These are phyloP conservation scores for Viridothelium virens DNA, from an alignment of 495 filamentous ascomycete species.

Conservation along the genomic window DNA sequence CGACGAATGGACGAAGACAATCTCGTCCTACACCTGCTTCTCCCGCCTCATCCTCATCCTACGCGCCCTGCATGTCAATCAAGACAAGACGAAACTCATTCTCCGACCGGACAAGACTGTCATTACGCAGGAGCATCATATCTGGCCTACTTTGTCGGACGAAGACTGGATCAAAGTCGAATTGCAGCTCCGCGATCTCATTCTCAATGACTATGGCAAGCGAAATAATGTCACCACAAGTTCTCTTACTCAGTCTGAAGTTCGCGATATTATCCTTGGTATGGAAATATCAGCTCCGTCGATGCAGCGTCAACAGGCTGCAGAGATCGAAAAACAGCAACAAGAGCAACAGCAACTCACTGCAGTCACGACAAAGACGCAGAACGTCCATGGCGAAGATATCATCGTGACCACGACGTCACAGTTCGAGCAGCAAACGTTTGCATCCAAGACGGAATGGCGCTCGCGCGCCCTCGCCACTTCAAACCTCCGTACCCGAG, in stretches of 20 bases:
- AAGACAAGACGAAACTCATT: slow-evolving; percentile 96
- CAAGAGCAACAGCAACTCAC: slow-evolving; percentile 94
- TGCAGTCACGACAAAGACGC: slow-evolving; percentile 95
- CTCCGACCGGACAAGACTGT: slow-evolving; percentile 97
- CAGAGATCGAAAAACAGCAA: slow-evolving; percentile 98
- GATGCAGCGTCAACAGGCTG: slow-evolving; percentile 96
- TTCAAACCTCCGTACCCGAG: slow-evolving; percentile 84
- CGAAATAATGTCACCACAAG: slow-evolving; percentile 99
- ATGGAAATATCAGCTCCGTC: slow-evolving; percentile 99
- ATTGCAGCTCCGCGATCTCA: slow-evolving; percentile 88
- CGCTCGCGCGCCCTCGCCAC: slow-evolving; percentile 93
- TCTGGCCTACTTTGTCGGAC: slow-evolving; percentile 91
- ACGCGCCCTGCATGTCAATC: slow-evolving; percentile 92
- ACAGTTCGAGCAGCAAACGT: slow-evolving; percentile 92
- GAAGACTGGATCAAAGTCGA: slow-evolving; percentile 99
- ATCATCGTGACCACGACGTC: slow-evolving; percentile 98
- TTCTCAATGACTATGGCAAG: slow-evolving; percentile 98
- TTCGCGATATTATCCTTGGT: slow-evolving; percentile 96
- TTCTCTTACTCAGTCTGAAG: slow-evolving; percentile 90
- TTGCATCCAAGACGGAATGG: slow-evolving; percentile 99
- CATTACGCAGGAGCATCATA: slow-evolving; percentile 97
- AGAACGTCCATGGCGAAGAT: slow-evolving; percentile 95
- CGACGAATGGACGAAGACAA: slow-evolving; percentile 97
- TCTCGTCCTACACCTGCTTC: slow-evolving; percentile 98
- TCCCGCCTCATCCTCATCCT: slow-evolving; percentile 93